Percentiles rank a stretch among this genome's conserved stretches.
Conservation (phyloP, 1,284 basidiomycete genomes). For the Earliella scabrosa region DNA sequence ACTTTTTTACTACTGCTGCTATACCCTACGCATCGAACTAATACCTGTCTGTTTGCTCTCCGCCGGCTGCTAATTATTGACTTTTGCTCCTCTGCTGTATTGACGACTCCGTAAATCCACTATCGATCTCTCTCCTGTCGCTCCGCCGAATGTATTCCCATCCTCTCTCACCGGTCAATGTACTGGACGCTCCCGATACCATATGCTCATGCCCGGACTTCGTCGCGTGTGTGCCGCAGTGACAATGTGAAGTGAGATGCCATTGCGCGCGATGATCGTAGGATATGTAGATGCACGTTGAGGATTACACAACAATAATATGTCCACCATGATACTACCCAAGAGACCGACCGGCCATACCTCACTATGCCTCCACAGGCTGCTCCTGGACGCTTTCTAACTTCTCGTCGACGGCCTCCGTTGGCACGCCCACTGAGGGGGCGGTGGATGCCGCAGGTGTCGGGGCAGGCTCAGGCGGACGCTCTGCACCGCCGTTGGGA, state of each 20-base stretch:
- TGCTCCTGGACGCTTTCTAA: constrained; percentile 50
- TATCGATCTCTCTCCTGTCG: constrained; percentile 20
- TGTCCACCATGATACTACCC: constrained; percentile 22
- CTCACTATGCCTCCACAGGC: constrained; percentile 31
- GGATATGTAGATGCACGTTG: constrained; percentile 22
- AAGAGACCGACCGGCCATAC: constrained; percentile 19
- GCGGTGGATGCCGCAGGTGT: constrained; percentile 43
- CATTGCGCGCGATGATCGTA: constrained; percentile 22
- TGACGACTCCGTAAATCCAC: constrained; percentile 23
- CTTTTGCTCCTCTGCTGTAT: constrained; percentile 29
- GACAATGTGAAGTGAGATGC: constrained; percentile 8
- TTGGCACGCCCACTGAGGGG: constrained; percentile 37
- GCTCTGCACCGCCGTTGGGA: constrained; percentile 51
- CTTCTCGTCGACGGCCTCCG: constrained; percentile 51
- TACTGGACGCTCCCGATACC: constrained; percentile 22
- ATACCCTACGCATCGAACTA: constrained; percentile 24
- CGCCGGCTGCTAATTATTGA: constrained; percentile 35
- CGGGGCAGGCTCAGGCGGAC: constrained; percentile 50
- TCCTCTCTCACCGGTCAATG: constrained; percentile 16
- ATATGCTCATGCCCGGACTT: not conserved
- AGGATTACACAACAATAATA: constrained; percentile 27
- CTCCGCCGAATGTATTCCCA: constrained; percentile 28
- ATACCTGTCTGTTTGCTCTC: constrained; percentile 28
- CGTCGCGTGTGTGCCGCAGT: not conserved
- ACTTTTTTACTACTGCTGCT: constrained; percentile 19